Percentiles rank a stretch among this genome's conserved stretches.
phyloP scores from a whole-genome alignment of 345 rosid genomes.

The Linum usitatissimum region DNA sequence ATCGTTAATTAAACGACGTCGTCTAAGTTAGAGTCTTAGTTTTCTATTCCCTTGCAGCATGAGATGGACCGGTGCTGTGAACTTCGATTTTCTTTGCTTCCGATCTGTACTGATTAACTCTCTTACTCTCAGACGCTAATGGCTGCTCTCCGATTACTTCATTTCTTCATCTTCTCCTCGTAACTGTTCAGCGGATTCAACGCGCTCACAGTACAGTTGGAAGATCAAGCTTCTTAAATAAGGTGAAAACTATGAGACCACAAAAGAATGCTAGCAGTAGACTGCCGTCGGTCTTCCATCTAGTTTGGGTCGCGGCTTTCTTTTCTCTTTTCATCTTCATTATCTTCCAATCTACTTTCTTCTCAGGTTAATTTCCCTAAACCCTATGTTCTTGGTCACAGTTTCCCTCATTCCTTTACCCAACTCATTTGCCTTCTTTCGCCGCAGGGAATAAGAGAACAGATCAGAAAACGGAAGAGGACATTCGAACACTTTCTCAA shows the following conservation, averaged over 20 bases:
- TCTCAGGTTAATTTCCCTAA: not conserved
- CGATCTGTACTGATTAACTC: not conserved
- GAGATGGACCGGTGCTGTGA: too few relatives aligned
- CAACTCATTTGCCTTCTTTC: not conserved
- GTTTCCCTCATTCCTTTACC: not conserved
- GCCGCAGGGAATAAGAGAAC: constrained; percentile 32
- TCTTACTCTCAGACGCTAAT: not conserved
- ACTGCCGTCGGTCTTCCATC: constrained; percentile 39
- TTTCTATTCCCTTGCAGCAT: too few relatives aligned
- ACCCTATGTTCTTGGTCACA: not conserved
- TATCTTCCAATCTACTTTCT: not conserved
- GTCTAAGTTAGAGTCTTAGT: too few relatives aligned
- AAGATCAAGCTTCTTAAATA: not conserved
- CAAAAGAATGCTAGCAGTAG: constrained; percentile 20
- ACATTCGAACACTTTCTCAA: constrained; percentile 38
- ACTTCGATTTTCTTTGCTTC: not conserved
- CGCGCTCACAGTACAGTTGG: not conserved
- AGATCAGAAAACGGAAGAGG: constrained; percentile 26
- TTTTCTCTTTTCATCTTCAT: constrained; percentile 49
- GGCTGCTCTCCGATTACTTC: not conserved
- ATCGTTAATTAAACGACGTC: too few relatives aligned
- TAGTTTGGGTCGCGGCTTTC: constrained; percentile 40
- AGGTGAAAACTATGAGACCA: constrained; percentile 11
- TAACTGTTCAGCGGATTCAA: not conserved
- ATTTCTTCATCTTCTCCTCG: not conserved